Evolutionary conservation across 805 yeast genomes (phyloP).

Genomic region (Brettanomyces bruxellensis): DNA sequence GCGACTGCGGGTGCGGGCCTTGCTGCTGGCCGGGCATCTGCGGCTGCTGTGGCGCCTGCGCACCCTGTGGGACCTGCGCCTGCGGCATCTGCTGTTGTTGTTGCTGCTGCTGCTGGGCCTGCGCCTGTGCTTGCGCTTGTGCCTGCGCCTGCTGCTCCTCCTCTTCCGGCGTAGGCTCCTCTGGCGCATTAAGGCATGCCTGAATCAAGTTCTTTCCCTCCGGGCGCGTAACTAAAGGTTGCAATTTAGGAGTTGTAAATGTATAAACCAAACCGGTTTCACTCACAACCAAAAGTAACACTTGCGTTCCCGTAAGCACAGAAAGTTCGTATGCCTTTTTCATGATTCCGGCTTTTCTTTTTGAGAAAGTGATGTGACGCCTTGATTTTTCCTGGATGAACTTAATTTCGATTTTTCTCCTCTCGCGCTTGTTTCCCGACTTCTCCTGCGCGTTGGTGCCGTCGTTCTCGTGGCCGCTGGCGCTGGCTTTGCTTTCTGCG

Average conservation of each 20-base stretch:
- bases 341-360: conserved; percentile 98
- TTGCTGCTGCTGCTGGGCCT: conserved; percentile 24
- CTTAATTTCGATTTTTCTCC: conserved; percentile 91
- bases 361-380: conserved; percentile 95
- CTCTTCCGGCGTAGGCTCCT: conserved; percentile 57
- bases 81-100: conserved; percentile 9
- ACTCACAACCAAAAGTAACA: conserved; percentile 83
- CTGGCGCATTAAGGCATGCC: conserved; percentile 97
- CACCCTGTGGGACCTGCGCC: conserved; percentile 25
- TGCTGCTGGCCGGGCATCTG: conserved; percentile 22
- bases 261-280: conserved; percentile 99
- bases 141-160: conserved; percentile 34
- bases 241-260: conserved; percentile 97
- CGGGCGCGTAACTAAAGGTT: conserved; percentile 93
- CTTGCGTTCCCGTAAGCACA: conserved; percentile 96
- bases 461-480: conserved; percentile 35
- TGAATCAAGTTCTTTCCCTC: conserved; percentile 96
- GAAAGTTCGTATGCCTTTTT: conserved; percentile 98
- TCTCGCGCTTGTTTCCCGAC: conserved; percentile 42
- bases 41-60: conserved; percentile 19
- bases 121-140: conserved; percentile 29
- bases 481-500: conserved; percentile 10
- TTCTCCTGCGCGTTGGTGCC: conserved; percentile 38
- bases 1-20: conserved; percentile 12
- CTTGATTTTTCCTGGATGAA: conserved; percentile 96